Evolutionary conservation across 116 monocot species (phyloP).

Genomic region (Thalassia testudinum): DNA sequence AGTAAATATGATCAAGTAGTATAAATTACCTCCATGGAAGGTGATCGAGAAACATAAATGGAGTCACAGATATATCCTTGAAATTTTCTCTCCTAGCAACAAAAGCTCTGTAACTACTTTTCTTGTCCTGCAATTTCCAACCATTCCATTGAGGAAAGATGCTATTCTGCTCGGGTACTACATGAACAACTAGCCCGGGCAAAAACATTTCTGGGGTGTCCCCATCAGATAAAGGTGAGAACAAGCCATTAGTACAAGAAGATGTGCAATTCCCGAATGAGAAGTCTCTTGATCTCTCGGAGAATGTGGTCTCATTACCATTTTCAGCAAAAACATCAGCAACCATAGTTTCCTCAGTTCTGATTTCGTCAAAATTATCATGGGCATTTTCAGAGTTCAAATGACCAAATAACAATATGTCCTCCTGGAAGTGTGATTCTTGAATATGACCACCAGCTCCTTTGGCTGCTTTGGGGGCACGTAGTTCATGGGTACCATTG

Average conservation of each 20-base stretch:
- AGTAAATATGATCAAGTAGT: neutral
- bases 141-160: slow-evolving; percentile 44
- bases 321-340: slow-evolving; percentile 1
- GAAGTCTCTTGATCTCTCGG: slow-evolving; percentile 9
- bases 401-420: slow-evolving; percentile 6
- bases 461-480: slow-evolving; percentile 3
- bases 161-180: slow-evolving; percentile 41
- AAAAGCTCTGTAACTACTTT: slow-evolving; percentile 41
- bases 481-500: slow-evolving; percentile 4
- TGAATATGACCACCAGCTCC: slow-evolving; percentile 5
- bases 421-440: slow-evolving; percentile 8
- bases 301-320: neutral
- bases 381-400: slow-evolving; percentile 2
- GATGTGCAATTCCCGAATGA: slow-evolving; percentile 11
- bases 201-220: slow-evolving; percentile 70
- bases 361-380: slow-evolving; percentile 9
- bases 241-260: slow-evolving; percentile 1
- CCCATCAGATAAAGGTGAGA: slow-evolving; percentile 15
- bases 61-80: slow-evolving; percentile 62
- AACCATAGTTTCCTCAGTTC: slow-evolving; percentile 1
- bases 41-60: slow-evolving; percentile 96
- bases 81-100: slow-evolving; percentile 65
- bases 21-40: slow-evolving; percentile 84
- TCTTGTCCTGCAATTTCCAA: slow-evolving; percentile 25
- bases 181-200: slow-evolving; percentile 67